Conservation (phyloP, 257 asterid species). For the Handroanthus guayacan region DNA sequence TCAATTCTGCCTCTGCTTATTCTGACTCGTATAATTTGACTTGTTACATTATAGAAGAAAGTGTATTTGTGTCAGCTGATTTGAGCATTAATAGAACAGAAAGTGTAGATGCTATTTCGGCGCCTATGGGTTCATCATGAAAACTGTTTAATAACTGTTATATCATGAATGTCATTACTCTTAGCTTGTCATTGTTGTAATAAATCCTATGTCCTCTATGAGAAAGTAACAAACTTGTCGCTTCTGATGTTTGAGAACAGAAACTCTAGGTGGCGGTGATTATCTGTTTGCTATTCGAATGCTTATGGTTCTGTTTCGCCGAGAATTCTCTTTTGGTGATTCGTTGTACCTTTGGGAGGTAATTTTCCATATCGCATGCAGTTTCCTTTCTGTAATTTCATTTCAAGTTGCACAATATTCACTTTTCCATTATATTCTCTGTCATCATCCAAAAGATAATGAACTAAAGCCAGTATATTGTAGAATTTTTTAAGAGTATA, state of each 20-base stretch:
- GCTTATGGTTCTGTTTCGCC: slow-evolving; percentile 99
- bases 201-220: slow-evolving; percentile 20
- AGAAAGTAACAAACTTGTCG: slow-evolving; percentile 32
- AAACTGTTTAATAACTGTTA: slow-evolving; percentile 10
- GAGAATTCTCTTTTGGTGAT: slow-evolving; percentile 96
- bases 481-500: neutral
- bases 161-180: slow-evolving; percentile 2
- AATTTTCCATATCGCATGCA: slow-evolving; percentile 31
- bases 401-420: slow-evolving; percentile 14
- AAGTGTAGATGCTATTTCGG: slow-evolving; percentile 5
- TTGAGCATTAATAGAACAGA: too few species aligned
- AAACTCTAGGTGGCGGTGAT: slow-evolving; percentile 93
- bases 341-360: slow-evolving; percentile 99
- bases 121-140: slow-evolving; percentile 7
- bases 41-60: too few species aligned
- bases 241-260: slow-evolving; percentile 56
- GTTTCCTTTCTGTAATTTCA: slow-evolving; percentile 8
- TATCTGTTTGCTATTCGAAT: slow-evolving; percentile 95
- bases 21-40: too few species aligned
- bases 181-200: neutral
- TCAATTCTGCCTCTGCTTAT: neutral
- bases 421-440: neutral
- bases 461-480: neutral
- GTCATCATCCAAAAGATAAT: neutral
- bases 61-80: too few species aligned